Evolutionary conservation across 176 grass and related monocot species (phyloP).

Genomic region (Dactylis glomerata): DNA sequence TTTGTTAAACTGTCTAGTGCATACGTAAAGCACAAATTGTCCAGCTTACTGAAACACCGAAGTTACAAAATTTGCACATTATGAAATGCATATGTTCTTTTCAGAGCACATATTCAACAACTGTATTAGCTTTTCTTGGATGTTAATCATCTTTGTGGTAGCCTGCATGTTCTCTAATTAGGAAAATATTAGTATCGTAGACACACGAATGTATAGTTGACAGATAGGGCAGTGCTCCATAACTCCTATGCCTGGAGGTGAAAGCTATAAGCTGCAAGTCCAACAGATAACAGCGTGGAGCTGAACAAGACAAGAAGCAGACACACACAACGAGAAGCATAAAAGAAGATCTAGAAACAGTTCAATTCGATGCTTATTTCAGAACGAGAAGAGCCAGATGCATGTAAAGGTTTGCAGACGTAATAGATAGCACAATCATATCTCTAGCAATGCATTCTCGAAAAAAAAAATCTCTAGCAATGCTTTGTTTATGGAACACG

Average conservation of each 20-base stretch:
- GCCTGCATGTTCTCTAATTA: not conserved
- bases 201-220: not conserved
- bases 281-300: not conserved
- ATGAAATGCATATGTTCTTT: too few species aligned
- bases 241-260: not conserved
- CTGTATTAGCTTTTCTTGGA: not conserved
- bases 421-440: not conserved
- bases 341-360: not conserved
- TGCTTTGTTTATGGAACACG: not conserved
- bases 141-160: not conserved
- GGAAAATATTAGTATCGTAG: too few species aligned
- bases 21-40: too few species aligned
- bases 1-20: not conserved
- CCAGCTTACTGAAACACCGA: too few species aligned
- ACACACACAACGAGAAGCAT: not conserved
- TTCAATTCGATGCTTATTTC: not conserved
- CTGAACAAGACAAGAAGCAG: not conserved
- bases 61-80: too few species aligned
- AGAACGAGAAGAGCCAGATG: not conserved
- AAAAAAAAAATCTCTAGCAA: not conserved
- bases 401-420: not conserved
- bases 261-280: too few species aligned
- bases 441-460: too few species aligned
- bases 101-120: not conserved
- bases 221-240: not conserved